Conservation (phyloP, 768 basidiomycete species). For the Pleurotus citrinopileatus region DNA sequence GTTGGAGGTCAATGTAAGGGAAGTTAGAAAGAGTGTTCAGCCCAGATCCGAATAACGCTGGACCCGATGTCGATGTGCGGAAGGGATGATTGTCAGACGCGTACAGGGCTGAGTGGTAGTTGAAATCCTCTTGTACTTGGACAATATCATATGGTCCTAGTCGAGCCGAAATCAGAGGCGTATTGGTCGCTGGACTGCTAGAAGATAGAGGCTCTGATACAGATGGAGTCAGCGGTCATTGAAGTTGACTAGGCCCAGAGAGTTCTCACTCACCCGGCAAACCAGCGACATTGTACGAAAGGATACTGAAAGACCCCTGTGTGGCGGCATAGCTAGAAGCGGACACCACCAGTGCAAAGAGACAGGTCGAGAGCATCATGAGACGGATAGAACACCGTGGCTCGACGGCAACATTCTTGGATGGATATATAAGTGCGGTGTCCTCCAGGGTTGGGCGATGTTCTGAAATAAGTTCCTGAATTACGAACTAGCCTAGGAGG, state of each 20-base stretch:
- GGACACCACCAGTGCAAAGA: not conserved
- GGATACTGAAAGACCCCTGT: slow-evolving; percentile 22
- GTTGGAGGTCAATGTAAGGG: slow-evolving; percentile 29
- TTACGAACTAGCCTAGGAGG: too few relatives aligned
- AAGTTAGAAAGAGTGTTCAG: slow-evolving; percentile 35
- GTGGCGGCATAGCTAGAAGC: slow-evolving; percentile 14
- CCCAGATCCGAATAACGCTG: slow-evolving; percentile 30
- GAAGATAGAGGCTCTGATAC: slow-evolving; percentile 28
- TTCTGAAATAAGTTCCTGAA: too few relatives aligned
- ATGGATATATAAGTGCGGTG: too few relatives aligned
- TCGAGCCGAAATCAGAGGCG: slow-evolving; percentile 29
- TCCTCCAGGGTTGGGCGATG: too few relatives aligned
- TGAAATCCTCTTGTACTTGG: slow-evolving; percentile 37
- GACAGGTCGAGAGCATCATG: not conserved
- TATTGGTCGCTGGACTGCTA: slow-evolving; percentile 24
- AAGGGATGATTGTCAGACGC: slow-evolving; percentile 30
- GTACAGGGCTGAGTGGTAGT: slow-evolving; percentile 34
- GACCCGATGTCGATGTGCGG: slow-evolving; percentile 35
- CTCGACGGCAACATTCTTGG: too few relatives aligned
- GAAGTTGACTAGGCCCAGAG: not conserved
- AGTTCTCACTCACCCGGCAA: slow-evolving; percentile 25
- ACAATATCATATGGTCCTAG: slow-evolving; percentile 29
- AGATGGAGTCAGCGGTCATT: not conserved
- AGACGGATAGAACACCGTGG: too few relatives aligned
- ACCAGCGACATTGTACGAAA: slow-evolving; percentile 32